Conservation (phyloP, 495 filamentous ascomycete species). For the Parmelia sp. region DNA sequence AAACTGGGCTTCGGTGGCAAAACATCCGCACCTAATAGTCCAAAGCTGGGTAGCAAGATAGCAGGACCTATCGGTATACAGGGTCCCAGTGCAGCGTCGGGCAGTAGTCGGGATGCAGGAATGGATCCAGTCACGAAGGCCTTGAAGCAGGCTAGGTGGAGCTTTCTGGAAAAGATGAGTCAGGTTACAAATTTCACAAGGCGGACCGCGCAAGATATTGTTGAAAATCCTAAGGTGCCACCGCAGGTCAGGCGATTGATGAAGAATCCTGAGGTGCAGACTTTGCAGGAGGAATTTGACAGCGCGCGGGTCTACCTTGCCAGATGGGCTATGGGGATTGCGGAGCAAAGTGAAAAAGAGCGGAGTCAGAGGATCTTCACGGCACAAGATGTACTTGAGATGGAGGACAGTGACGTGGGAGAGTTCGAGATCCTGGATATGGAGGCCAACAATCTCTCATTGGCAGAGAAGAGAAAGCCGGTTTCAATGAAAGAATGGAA, state of each 20-base stretch:
- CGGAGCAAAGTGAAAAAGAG: constrained; percentile 89
- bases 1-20: constrained; percentile 70
- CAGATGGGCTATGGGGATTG: constrained; percentile 96
- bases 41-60: constrained; percentile 37
- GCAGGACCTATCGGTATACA: constrained; percentile 31
- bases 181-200: constrained; percentile 94
- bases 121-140: constrained; percentile 96
- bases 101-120: constrained; percentile 54
- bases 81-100: constrained; percentile 29
- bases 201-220: constrained; percentile 82
- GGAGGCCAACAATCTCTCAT: constrained; percentile 60
- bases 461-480: constrained; percentile 67
- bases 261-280: constrained; percentile 91
- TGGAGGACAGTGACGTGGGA: constrained; percentile 88
- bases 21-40: constrained; percentile 37
- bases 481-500: constrained; percentile 84
- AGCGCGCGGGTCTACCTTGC: constrained; percentile 90
- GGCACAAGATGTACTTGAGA: constrained; percentile 82
- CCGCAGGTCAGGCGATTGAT: constrained; percentile 80
- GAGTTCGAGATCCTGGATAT: constrained; percentile 92
- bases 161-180: constrained; percentile 86
- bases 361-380: constrained; percentile 83
- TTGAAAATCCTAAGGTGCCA: constrained; percentile 81
- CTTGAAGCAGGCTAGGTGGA: constrained; percentile 93
- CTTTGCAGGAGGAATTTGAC: constrained; percentile 92